Base-by-base conservation (phyloP, 1,139 yeast genomes). In the Geotrichum siamense region DNA sequence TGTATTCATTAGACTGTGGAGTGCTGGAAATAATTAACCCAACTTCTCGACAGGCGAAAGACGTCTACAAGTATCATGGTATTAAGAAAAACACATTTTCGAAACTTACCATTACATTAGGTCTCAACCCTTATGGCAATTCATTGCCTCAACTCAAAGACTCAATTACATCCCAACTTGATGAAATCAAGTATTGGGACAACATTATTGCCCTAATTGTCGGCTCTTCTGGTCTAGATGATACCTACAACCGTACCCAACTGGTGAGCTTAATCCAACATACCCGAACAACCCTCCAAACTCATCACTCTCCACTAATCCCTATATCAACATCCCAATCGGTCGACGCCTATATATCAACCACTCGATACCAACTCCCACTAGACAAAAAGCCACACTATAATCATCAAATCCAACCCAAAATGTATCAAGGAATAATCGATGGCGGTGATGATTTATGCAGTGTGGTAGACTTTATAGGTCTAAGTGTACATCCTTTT, bases 191-290 rank as follows among this genome's bases (percentile, higher is more conserved):
- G 29, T 46, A 47, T 31, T 56, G 58, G 59, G 37, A 42, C 15
- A 50, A 54, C 19, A 48, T 56, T 36, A 50, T 48, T 19, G 50
- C 56, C 54, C 45, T 58, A 8, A 58, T 56, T 16, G 59, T 58
- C 6, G 62, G 62, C 16, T 50, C 58, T 5, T 53, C 54, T 31
- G 62, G 62, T 12, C 53, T 58, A 30, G 51, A 51, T 20, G 56
- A 51, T 13, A 41, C 43, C 12, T 58, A 58, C 37, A 37, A 55
- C n/a, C 47, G 52, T 9, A 41, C 48, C 8, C 56, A 58, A 35
- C 53, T 58, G 19, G 60, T 56, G 19, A 44, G 49, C 27, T 50
- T 58, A 56, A 41, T 58, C 27, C 45, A 48, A 16, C 55, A 55
- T 35, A 58, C 56, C 13, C 38, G 37, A 36, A 43, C 31, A 31